Evolutionary conservation across 2,329 filamentous ascomycete genomes (phyloP), one percentile per base, ranked within the genome.

Genomic region (Trichophyton schoenleinii): DNA sequence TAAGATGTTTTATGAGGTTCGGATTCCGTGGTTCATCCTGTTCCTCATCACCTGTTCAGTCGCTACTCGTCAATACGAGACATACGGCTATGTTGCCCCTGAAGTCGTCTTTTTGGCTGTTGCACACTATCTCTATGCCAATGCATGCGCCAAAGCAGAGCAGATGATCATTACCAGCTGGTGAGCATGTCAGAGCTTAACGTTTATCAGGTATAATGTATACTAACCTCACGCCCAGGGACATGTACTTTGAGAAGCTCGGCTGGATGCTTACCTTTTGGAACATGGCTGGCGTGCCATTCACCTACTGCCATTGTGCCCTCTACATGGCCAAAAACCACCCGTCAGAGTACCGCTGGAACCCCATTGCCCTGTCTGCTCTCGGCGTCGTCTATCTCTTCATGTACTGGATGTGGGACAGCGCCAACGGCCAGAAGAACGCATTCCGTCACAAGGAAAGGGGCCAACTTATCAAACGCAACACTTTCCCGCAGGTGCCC

Each of bases 181-280:
- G 85, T 83, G 72, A 69, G 78, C 38, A 68, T 78, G 3, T 31
- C 34, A 7, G 18, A 38, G 3, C 5, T 8, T 42, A 28, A 7
- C 3, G 36, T 11, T n/a, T 6, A 13, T 41, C 60, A 55, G 7
- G 15, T 22, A 1, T 42, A 18, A n/a, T 34, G 60, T 58, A 28
- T 53, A 46, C 48, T 22, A 28, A 31, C 22, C 8, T 22, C n/a
- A 5, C 9, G 13, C 4, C 15, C 60, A 84, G 82, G 87, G 91
- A 96, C 70, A 95, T 96, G 87, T 95, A 95, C 79, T 92, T 90
- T 69, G 91, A 96, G 80, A 96, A 96, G 77, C 91, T 89, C 83
- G 91, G 91, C 60, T 96, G 96, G 79, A 96, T 96, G 91, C 83
- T 96, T 67, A 95, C 94, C 74, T 96, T 96, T 83, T 96, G 91